Evolutionary conservation across 495 filamentous ascomycete genomes (phyloP), one percentile per base, ranked within the genome.

Genomic region (Penicillium paxilli): DNA sequence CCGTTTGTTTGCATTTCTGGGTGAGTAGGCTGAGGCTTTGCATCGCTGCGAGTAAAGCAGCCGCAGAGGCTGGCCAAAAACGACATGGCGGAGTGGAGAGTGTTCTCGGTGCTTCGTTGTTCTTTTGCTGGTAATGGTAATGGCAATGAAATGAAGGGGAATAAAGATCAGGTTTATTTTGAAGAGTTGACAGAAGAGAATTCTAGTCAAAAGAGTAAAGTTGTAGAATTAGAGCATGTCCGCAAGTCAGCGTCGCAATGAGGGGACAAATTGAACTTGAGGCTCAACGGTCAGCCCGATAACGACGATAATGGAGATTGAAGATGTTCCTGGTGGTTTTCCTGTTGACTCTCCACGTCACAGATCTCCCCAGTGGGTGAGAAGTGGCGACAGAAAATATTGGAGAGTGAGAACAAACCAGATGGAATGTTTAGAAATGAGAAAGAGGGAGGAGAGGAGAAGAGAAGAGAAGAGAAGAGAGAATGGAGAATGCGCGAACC

Each of bases 11-110:
- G 62, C 62, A 59, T 65, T 42, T 57, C 49, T 1, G 35, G 44
- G 1, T 49, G 44, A 21, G 59, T 41, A 26, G 47, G 12, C 19
- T 33, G 51, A 20, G 64, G 40, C 42, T 33, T 5, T 19, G 54
- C 58, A 37, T 62, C 49, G 35, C 49, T 21, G 46, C 53, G 57
- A 32, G 49, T 32, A 41, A 69, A 65, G 57, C 66, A 69, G 40
- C 68, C 64, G 44, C 69, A 73, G 6, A 73, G 58, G 9, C 11
- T 48, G n/a, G 55, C 28, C 41, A 72, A 46, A 46, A 69, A 68
- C 7, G 60, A 65, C 69, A 72, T 72, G 49, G n/a, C 25, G 17
- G 25, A 35, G 21, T n/a, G 33, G 16, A 40, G 19, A 23, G 49
- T 11, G 5, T 25, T 37, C 25, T 41, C 16, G 21, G 21, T n/a